Evolutionary conservation across 139 green algal species (phyloP), one percentile per base, ranked within the genome.

Genomic region (Diplosphaera chodatii): DNA sequence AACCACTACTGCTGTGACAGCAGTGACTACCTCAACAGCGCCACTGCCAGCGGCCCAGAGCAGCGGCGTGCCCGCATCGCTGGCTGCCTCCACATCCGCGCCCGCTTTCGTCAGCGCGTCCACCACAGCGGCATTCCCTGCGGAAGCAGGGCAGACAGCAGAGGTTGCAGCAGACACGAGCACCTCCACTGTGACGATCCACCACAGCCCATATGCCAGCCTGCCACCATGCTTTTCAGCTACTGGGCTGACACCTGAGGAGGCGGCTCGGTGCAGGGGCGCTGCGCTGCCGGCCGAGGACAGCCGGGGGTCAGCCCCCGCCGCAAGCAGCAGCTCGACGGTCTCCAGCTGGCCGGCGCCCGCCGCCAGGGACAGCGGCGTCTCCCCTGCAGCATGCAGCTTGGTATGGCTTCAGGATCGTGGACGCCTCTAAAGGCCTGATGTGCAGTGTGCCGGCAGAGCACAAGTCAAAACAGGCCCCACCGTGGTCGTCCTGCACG

Each of bases 381-480:
- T 77, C 21, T 77, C 67, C 32, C 76, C 77, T 79, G 72, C 41
- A 71, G n/a, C n/a, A n/a, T n/a, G n/a, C n/a, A n/a, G n/a, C 37
- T 48, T 48, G 37, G 37, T 10, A 48, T 10, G 10, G 37, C 10
- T 48, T 48, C 8, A 48, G 37, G 8, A 10, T 6, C 37, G 6
- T 48, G 37, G 37, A n/a, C n/a, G n/a, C n/a, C n/a, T n/a, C n/a
- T n/a, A n/a, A n/a, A n/a, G n/a, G n/a, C n/a, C n/a, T n/a, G n/a
- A n/a, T n/a, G n/a, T n/a, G n/a, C n/a, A n/a, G n/a, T n/a, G n/a
- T n/a, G n/a, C n/a, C n/a, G n/a, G n/a, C n/a, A n/a, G n/a, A n/a
- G n/a, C n/a, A n/a, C n/a, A 59, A 59, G 48, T 25, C 13, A 22
- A 13, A 22, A 15, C 25, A 32, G n/a, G n/a, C n/a, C 59, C 10